Base-by-base conservation (phyloP, 768 basidiomycete species). In the Ephemerocybe angulata region DNA sequence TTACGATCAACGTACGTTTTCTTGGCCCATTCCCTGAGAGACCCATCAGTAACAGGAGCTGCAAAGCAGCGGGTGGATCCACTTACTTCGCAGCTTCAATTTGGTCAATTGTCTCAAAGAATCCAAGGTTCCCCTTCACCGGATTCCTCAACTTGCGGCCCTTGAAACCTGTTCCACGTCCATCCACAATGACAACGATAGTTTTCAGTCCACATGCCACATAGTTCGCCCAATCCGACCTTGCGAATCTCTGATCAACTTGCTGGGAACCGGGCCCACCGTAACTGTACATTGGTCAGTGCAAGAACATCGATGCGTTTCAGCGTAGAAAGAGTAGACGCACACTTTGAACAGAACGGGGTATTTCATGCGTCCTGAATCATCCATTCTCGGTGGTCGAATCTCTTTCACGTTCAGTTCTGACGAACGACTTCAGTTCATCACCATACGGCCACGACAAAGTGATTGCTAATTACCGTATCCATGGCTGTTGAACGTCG, bases 311-410 rank as follows among this genome's bases (percentile, higher is more conserved):
- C 33, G 37, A n/a, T 25, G 38, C 28, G 31, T 30, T 37, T 13
- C 44, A n/a, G 28, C 35, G 43, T 19, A 22, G 30, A 7, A 31
- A 37, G 22, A 21, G 28, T 40, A 56, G 60, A 70, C 77, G 62
- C 67, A 95, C 83, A 96, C 90, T 41, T 81, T 76, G 76, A 98
- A 93, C 27, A 99, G 75, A 21, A 98, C 93, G 1, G 97, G 91
- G 65, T 99, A 98, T 68, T 96, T 94, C 8, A 88, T 92, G 41
- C 90, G 84, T n/a, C 97, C 97, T 21, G 92, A 88, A 62, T 90
- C 86, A 62, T 99, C 97, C 86, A 98, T 90, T 55, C 82, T 79
- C 3, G 93, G 93, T 17, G 97, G 97, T 15, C 92, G 83, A 61
- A 96, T 81, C 72, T 98, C 95, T 64, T 89, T 80, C 53, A 90